Conservation (phyloP, 2,329 filamentous ascomycete species). For the Fusarium humuli region DNA sequence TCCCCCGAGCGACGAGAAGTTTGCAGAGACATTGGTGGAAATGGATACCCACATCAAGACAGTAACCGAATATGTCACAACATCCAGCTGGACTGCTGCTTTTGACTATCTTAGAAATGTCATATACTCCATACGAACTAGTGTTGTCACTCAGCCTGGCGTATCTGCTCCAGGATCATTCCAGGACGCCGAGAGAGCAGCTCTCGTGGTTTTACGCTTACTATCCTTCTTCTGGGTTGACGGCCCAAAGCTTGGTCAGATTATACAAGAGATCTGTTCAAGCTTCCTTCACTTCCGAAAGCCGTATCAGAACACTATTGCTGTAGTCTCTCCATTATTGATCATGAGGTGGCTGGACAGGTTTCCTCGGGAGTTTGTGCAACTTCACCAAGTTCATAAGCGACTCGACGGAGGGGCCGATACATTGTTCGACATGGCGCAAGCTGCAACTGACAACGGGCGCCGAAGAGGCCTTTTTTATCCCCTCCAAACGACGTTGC, state of each 20-base stretch:
- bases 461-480: constrained; percentile 67
- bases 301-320: constrained; percentile 71
- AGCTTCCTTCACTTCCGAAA: constrained; percentile 75
- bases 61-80: constrained; percentile 73
- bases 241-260: constrained; percentile 67
- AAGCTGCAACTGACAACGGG: constrained; percentile 69
- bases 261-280: constrained; percentile 75
- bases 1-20: constrained; percentile 38
- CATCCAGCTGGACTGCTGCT: constrained; percentile 70
- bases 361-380: constrained; percentile 72
- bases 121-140: constrained; percentile 63
- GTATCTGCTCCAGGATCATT: constrained; percentile 51
- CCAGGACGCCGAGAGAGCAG: constrained; percentile 63
- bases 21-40: constrained; percentile 55
- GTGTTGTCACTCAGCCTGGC: constrained; percentile 54
- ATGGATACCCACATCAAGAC: constrained; percentile 67
- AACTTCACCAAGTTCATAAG: constrained; percentile 69
- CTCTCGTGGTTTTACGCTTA: constrained; percentile 67
- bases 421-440: constrained; percentile 76
- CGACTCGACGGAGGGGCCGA: constrained; percentile 74
- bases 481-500: constrained; percentile 71
- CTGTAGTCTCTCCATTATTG: constrained; percentile 70
- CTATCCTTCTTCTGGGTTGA: constrained; percentile 75
- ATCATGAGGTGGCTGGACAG: constrained; percentile 75
- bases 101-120: constrained; percentile 69